These are phyloP conservation scores for Russula abietina DNA, from an alignment of 768 basidiomycete species.

Conservation along the genomic window DNA sequence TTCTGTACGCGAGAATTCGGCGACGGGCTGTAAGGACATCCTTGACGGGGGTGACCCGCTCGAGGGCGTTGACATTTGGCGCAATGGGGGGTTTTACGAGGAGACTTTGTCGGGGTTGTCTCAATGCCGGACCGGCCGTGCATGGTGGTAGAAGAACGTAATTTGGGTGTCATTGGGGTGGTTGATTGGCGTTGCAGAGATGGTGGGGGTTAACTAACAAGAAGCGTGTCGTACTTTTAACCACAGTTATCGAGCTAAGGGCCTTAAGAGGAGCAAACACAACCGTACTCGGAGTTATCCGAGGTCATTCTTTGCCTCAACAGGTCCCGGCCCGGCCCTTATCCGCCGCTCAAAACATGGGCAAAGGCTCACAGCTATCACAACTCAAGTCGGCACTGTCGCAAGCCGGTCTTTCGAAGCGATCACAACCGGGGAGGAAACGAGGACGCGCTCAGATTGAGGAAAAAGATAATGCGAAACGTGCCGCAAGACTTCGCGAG, in stretches of 20 bases:
- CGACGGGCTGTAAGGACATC: constrained; percentile 42
- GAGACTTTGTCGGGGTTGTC: constrained; percentile 34
- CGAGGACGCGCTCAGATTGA: constrained; percentile 53
- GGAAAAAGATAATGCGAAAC: constrained; percentile 80
- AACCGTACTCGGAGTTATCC: neutral
- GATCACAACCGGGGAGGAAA: constrained; percentile 56
- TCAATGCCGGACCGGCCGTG: constrained; percentile 11
- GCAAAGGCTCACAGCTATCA: constrained; percentile 81
- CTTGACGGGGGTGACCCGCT: constrained; percentile 58
- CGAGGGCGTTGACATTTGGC: constrained; percentile 51
- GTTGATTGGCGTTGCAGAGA: neutral
- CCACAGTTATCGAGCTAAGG: neutral
- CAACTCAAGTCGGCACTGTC: constrained; percentile 85
- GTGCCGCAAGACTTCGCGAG: constrained; percentile 69
- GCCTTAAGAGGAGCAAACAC: neutral
- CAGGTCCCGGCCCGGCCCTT: neutral
- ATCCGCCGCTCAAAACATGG: constrained; percentile 38
- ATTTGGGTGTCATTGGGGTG: constrained; percentile 14
- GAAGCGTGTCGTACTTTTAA: neutral
- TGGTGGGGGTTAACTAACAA: neutral
- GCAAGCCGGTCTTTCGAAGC: constrained; percentile 68
- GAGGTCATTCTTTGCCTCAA: neutral
- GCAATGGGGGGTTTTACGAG: constrained; percentile 50
- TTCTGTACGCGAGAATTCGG: neutral
- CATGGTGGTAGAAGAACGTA: constrained; percentile 15